phyloP scores from a whole-genome alignment of 306 rosid genomes.

The Datisca glomerata region DNA sequence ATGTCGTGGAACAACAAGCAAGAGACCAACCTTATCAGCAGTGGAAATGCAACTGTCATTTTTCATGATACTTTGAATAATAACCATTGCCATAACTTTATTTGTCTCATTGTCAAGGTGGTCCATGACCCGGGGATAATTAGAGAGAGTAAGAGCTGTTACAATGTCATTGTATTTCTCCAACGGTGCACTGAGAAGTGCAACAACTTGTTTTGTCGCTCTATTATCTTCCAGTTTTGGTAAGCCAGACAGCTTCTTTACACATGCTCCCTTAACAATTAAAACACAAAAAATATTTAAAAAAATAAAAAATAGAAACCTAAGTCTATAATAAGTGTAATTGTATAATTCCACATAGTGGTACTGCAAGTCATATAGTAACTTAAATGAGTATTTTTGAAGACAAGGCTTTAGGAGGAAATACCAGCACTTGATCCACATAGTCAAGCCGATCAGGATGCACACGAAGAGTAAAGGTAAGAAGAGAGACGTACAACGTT shows the following conservation, averaged over 20 bases:
- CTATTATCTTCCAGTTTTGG: constrained; percentile 25
- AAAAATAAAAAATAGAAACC: too few species aligned
- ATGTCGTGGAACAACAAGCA: constrained; percentile 9
- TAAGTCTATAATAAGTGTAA: background rate
- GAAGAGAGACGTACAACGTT: constrained; percentile 37
- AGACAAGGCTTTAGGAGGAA: constrained; percentile 7
- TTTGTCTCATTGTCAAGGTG: constrained; percentile 36
- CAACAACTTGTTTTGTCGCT: constrained; percentile 36
- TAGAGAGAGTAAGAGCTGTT: constrained; percentile 38
- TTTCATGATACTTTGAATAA: constrained; percentile 39
- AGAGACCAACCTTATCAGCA: constrained; percentile 31
- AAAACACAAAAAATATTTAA: constrained; percentile 4
- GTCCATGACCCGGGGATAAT: constrained; percentile 43
- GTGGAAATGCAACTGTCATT: constrained; percentile 32
- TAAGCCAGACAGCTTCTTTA: constrained; percentile 23
- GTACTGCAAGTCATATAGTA: background rate
- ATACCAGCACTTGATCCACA: constrained; percentile 42
- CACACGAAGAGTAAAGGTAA: constrained; percentile 39
- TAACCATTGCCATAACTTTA: constrained; percentile 42
- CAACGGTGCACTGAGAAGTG: constrained; percentile 34
- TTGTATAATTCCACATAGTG: background rate
- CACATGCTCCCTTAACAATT: constrained; percentile 31
- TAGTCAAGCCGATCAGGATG: constrained; percentile 44
- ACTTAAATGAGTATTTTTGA: constrained; percentile 2
- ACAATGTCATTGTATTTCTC: constrained; percentile 39